Conservation (phyloP, 129 eudicot genomes). For the Tagetes patula region DNA sequence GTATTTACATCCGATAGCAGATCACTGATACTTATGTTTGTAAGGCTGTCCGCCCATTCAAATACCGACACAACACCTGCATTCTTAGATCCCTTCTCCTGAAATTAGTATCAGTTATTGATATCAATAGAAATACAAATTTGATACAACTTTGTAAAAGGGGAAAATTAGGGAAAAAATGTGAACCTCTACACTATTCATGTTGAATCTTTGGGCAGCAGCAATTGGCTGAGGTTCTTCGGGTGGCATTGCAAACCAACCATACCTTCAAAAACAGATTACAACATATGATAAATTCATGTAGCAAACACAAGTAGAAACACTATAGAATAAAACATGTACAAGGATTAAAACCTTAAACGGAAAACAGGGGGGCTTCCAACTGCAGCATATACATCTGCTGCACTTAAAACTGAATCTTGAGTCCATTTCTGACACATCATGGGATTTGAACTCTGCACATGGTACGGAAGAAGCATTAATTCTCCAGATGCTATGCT, state of each 20-base stretch:
- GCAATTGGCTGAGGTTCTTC: conserved; percentile 33
- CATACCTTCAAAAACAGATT: conserved; percentile 47
- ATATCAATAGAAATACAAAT: conserved; percentile 1
- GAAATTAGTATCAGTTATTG: conserved; percentile 19
- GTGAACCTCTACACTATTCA: conserved; percentile 27
- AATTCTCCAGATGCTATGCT: conserved; percentile 67
- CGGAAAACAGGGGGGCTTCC: conserved; percentile 86
- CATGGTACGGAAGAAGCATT: conserved; percentile 62
- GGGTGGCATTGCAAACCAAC: conserved; percentile 52
- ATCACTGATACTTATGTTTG: conserved; percentile 75
- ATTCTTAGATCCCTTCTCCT: conserved; percentile 39
- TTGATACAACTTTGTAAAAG: background rate
- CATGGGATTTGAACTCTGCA: conserved; percentile 41
- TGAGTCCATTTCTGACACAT: conserved; percentile 68
- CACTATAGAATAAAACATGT: conserved; percentile 9
- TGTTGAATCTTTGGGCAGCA: conserved; percentile 24
- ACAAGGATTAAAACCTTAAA: conserved; percentile 54
- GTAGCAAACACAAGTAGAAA: conserved; percentile 13
- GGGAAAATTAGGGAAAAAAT: background rate
- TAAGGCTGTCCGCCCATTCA: conserved; percentile 96
- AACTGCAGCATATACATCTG: conserved; percentile 64
- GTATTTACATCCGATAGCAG: conserved; percentile 50
- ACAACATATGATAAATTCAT: conserved; percentile 19
- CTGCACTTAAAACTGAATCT: conserved; percentile 66
- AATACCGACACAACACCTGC: conserved; percentile 46